Conservation (phyloP, 306 rosid species). For the Cyamopsis tetragonoloba region DNA sequence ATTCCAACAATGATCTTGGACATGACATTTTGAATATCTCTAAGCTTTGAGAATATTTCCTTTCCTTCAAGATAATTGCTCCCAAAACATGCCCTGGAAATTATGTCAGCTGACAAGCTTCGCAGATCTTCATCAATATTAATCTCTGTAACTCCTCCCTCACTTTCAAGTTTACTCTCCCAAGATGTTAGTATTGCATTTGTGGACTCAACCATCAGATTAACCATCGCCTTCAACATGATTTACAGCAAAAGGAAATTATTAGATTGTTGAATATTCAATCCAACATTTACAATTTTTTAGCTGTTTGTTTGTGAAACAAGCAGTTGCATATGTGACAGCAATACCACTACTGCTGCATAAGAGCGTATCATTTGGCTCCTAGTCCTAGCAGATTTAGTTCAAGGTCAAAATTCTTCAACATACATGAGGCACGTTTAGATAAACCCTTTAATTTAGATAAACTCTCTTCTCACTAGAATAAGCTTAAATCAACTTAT, state of each 20-base stretch:
- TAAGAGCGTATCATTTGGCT: background rate
- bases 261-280: background rate
- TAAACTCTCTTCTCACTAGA: too few species aligned
- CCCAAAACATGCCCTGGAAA: slow-evolving; percentile 66
- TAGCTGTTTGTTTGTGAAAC: background rate
- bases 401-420: background rate
- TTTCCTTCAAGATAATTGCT: slow-evolving; percentile 59
- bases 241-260: background rate
- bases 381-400: background rate
- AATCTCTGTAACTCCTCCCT: slow-evolving; percentile 41
- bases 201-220: slow-evolving; percentile 58
- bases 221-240: slow-evolving; percentile 53
- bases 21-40: slow-evolving; percentile 50
- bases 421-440: too few species aligned
- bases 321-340: background rate
- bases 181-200: slow-evolving; percentile 39
- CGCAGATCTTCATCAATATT: slow-evolving; percentile 45
- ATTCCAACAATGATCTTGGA: slow-evolving; percentile 41
- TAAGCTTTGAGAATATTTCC: slow-evolving; percentile 59
- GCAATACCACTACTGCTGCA: background rate
- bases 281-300: background rate
- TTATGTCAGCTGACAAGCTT: slow-evolving; percentile 60
- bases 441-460: too few species aligned
- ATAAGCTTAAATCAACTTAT: too few species aligned
- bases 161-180: slow-evolving; percentile 46